Evolutionary conservation across 2,329 filamentous ascomycete genomes (phyloP).

Genomic region (Cladosporium oxysporum): DNA sequence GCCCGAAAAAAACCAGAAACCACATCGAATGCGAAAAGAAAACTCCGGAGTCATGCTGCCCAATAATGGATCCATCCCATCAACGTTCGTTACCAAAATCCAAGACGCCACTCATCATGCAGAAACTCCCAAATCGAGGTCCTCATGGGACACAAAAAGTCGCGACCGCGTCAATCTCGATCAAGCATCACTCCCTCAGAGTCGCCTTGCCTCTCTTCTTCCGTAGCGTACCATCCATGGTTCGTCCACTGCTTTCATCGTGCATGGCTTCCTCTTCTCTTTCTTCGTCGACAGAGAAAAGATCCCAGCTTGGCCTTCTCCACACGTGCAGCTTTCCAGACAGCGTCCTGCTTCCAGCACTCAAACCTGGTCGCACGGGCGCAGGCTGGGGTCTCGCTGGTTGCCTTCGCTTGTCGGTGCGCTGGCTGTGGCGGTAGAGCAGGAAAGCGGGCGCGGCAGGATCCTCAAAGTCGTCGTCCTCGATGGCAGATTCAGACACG

Average conservation of each 20-base stretch:
- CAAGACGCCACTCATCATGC: constrained; percentile 2
- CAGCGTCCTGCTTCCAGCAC: constrained; percentile 31
- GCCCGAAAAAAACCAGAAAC: neutral
- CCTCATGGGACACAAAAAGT: neutral
- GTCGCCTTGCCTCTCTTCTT: constrained; percentile 1
- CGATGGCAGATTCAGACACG: constrained; percentile 21
- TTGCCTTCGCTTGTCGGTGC: constrained; percentile 5
- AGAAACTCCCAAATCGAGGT: neutral
- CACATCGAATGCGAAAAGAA: neutral
- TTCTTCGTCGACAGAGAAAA: constrained; percentile 32
- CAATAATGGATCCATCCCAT: neutral
- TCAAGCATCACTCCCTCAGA: constrained; percentile 1
- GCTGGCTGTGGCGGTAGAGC: constrained; percentile 26
- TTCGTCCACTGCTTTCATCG: neutral
- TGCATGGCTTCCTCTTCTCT: constrained; percentile 26
- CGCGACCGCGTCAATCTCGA: neutral
- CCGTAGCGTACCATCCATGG: constrained; percentile 5
- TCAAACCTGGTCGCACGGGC: constrained; percentile 31
- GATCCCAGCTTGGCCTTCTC: constrained; percentile 32
- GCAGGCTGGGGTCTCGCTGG: neutral
- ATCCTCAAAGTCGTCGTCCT: constrained; percentile 27
- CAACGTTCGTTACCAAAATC: neutral
- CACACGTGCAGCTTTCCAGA: constrained; percentile 36
- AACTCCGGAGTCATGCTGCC: constrained; percentile 6
- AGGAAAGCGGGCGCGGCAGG: constrained; percentile 29